Base-by-base conservation (phyloP, 768 basidiomycete genomes). In the Agaricus subrufescens region DNA sequence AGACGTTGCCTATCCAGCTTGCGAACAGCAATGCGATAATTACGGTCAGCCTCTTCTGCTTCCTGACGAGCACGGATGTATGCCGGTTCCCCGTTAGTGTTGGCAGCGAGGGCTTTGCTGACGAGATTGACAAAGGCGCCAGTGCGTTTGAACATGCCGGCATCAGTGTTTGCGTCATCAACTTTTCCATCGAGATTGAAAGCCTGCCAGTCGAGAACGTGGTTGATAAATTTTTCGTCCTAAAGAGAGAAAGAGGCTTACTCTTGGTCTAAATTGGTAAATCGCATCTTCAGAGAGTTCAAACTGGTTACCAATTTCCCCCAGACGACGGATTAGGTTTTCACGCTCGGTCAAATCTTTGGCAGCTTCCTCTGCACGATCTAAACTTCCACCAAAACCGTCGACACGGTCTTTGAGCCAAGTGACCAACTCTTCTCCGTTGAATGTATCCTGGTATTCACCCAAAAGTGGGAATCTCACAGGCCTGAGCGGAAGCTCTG, bases 1-100 rank as follows among this genome's bases (percentile, higher is more conserved):
- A 96, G 77, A n/a, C 94, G 76, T 64, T 91, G 91, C 52, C 89
- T 75, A 63, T 97, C 94, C 12, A 94, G 83, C 61, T 82, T 84
- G 52, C 90, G 80, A n/a, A 94, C 84, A 23, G 86, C 84, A 47
- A 87, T 75, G 26, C 90, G 86, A 67, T 95, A 97, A 15, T 79
- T 66, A 54, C 84, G 80, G 65, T 96, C 91, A 0, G 94, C 91
- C 45, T 83, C 82, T 9, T 89, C 85, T 0, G 94, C 91, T 29
- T 95, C 92, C 30, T 80, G 75, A 40, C 93, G 79, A 3, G 89
- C 80, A 57, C 81, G 79, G 52, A 94, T 66, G 58, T 92, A 79
- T 1, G 79, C 71, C 12, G 89, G 90, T 60, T 94, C 90, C 8
- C 75, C 74, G 44, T 72, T 65, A 34, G 65, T 74, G 57, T 73